These are phyloP conservation scores for Pugionium dolabratum DNA, from an alignment of 345 rosid genomes.

Conservation along the genomic window DNA sequence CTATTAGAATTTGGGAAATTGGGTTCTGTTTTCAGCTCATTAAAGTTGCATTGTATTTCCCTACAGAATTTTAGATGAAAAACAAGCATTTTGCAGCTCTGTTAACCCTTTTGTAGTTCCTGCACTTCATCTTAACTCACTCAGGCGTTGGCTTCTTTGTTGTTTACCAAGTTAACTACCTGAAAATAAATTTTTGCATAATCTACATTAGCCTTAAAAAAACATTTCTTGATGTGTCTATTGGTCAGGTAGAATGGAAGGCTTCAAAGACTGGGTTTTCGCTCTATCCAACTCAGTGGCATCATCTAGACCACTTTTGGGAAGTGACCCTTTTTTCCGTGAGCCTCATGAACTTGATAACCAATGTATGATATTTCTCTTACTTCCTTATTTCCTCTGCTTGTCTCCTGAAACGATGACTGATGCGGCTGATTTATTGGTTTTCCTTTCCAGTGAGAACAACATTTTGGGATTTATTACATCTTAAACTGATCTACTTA, in stretches of 20 bases:
- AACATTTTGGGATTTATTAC: not conserved
- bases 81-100: not conserved
- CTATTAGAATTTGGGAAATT: not conserved
- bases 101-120: not conserved
- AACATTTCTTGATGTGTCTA: conserved; percentile 7
- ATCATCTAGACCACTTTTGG: conserved; percentile 60
- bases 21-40: conserved; percentile 22
- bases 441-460: conserved; percentile 5
- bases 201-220: not conserved
- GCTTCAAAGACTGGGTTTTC: conserved; percentile 76
- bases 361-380: conserved; percentile 41
- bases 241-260: conserved; percentile 56
- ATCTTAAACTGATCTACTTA: conserved; percentile 4
- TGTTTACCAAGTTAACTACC: not conserved
- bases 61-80: not conserved
- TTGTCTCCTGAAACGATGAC: not conserved
- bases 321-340: conserved; percentile 46
- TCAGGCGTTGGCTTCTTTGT: not conserved
- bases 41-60: conserved; percentile 5
- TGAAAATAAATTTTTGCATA: not conserved
- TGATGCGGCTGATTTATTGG: not conserved
- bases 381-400: not conserved
- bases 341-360: conserved; percentile 45
- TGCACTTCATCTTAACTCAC: not conserved
- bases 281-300: conserved; percentile 61